Evolutionary conservation across 2,329 filamentous ascomycete species (phyloP), one percentile per base, ranked within the genome.

Genomic region (Westerdykella aurantiaca): DNA sequence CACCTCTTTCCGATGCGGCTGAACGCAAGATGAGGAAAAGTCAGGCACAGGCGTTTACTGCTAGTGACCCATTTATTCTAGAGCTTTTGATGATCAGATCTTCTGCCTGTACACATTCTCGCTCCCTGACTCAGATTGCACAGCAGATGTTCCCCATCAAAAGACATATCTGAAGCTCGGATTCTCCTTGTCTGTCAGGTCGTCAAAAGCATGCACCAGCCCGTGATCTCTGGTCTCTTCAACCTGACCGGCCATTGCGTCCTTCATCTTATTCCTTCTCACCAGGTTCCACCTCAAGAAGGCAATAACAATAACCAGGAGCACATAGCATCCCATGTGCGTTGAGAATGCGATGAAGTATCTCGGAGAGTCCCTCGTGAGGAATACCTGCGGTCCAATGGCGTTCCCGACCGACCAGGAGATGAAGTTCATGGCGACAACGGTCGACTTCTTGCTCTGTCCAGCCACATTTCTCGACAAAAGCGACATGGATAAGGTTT

Each of bases 311-410:
- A 80, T 22, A 1, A 83, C 77, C 18, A 86, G 71, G 22, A 79
- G 66, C 0, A 71, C 67, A 61, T 87, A 87, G 66, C 84, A 87
- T 12, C 79, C 83, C 7, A 88, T 70, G 54, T 87, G 83, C 1
- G 81, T 82, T 5, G 80, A 73, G 47, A 86, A 85, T 1, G 84
- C 84, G 47, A 80, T 84, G 55, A 82, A 80, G 63, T 87, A 88
- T 7, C 78, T 72, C 0, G 84, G 83, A 0, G 70, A 72, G 56
- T 87, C 79, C 57, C 71, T 70, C 14, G 69, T 66, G 35, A 55
- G 47, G 43, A 66, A 66, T 33, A 67, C 56, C 25, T 66, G 63
- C 61, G 60, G 68, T 69, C 79, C 82, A 38, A 83, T 80, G 2
- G 82, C 77, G 52, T 87, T 87, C 1, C 83, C 83, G 0, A 77